Conservation (phyloP, 2,329 filamentous ascomycete genomes). For the Exophiala dermatitidis region DNA sequence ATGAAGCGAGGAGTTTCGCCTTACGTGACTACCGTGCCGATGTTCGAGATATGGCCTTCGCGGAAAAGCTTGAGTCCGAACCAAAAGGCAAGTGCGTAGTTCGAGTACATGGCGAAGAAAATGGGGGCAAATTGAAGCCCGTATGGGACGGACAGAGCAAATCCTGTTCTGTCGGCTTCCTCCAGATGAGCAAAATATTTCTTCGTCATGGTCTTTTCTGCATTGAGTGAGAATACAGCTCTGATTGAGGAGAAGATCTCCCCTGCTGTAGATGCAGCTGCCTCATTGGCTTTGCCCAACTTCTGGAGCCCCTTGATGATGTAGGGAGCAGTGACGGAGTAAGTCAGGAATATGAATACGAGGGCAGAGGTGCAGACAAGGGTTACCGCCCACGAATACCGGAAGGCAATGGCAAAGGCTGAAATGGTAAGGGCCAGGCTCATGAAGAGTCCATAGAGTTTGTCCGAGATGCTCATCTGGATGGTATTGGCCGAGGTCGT, state of each 20-base stretch:
- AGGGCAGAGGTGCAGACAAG: constrained; percentile 45
- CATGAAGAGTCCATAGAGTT: constrained; percentile 41
- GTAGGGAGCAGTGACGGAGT: constrained; percentile 30
- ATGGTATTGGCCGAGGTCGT: constrained; percentile 48
- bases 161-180: constrained; percentile 32
- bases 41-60: constrained; percentile 31
- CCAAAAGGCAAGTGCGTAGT: constrained; percentile 35
- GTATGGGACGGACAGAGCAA: constrained; percentile 28
- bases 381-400: constrained; percentile 47
- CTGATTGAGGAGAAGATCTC: constrained; percentile 40
- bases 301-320: constrained; percentile 28
- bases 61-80: constrained; percentile 33
- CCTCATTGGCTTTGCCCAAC: constrained; percentile 29
- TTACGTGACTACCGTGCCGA: constrained; percentile 36
- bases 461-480: constrained; percentile 50
- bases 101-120: constrained; percentile 35
- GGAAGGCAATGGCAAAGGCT: constrained; percentile 47
- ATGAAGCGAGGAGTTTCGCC: not conserved
- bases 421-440: constrained; percentile 38
- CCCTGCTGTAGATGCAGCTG: constrained; percentile 41
- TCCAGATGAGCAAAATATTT: constrained; percentile 36
- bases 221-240: constrained; percentile 41
- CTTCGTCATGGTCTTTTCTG: constrained; percentile 32
- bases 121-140: constrained; percentile 32
- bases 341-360: constrained; percentile 35